Base-by-base conservation (phyloP, 805 yeast genomes). In the Candida silvicultrix region DNA sequence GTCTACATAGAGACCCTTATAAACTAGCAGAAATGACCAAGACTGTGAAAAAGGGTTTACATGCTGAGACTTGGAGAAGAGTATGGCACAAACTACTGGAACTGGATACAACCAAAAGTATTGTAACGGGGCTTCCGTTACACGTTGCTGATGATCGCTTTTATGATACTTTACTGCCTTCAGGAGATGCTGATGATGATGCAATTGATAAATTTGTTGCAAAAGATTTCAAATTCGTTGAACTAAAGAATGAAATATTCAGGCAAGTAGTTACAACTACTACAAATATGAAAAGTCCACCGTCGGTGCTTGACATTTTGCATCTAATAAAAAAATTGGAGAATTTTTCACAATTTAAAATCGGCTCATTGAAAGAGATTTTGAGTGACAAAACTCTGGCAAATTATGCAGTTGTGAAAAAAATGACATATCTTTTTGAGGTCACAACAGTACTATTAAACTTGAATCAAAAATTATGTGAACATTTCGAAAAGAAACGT, bases 1-100 rank as follows among this genome's bases (percentile, higher is more conserved):
- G 86, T 0, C 53, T 81, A 32, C 75, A 81, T 55, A 65, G 83
- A 40, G 85, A 81, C 46, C 83, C 85, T 0, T 63, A 59, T 2
- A 50, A 51, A 3, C 66, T 58, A 23, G 35, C 46, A 7, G 21
- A 25, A 1, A 12, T 49, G 29, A 41, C 52, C 12, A 40, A 39
- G 2, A 41, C 51, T 9, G 42, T 49, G 2, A 51, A 47, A 21
- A 45, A 41, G 6, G 42, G 40, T 12, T 19, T 48, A 1, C 51
- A 51, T 29, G 48, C 55, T 1, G 54, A 54, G 16, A 32, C 57
- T 16, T 60, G 62, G 60, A 53, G 58, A 41, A 57, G 44, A 37
- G 43, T 57, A 2, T 60, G 64, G 64, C 43, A 56, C 29, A 50
- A 49, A 38, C 44, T 60, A 11, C 4, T 60, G 29, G 63, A 55